These are phyloP conservation scores for Glebionis coronaria DNA, from an alignment of 129 eudicot genomes.

Conservation along the genomic window DNA sequence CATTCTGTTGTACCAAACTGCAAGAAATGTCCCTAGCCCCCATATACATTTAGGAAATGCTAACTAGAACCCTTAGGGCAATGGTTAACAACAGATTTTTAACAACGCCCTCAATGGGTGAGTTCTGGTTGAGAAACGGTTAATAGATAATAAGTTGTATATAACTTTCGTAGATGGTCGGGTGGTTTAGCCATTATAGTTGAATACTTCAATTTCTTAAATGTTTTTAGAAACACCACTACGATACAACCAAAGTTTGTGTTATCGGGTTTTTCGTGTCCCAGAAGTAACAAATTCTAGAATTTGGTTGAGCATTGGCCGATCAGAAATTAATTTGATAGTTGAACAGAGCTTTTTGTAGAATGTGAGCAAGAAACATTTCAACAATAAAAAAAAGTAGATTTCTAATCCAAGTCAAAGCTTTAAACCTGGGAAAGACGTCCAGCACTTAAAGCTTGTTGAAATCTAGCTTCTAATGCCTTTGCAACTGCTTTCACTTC, in stretches of 20 bases:
- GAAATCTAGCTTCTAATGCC: constrained; percentile 84
- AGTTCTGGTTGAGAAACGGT: too few relatives aligned
- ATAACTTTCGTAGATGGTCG: too few relatives aligned
- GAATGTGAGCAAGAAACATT: neutral
- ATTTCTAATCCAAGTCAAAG: constrained; percentile 12
- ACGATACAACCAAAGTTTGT: constrained; percentile 1
- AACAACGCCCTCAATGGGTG: too few relatives aligned
- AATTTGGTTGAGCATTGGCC: constrained; percentile 3
- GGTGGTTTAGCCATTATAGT: too few relatives aligned
- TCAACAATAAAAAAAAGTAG: constrained; percentile 1
- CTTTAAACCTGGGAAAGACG: constrained; percentile 90
- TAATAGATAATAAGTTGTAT: too few relatives aligned
- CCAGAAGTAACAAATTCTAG: constrained; percentile 6
- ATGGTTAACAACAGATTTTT: too few relatives aligned
- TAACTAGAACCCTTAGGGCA: too few relatives aligned
- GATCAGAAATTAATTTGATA: neutral
- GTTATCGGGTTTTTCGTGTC: neutral
- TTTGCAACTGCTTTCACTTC: constrained; percentile 91
- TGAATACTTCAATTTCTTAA: too few relatives aligned
- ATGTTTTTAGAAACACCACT: neutral
- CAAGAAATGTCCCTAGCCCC: neutral
- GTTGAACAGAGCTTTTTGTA: constrained; percentile 19
- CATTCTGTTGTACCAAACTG: constrained; percentile 3
- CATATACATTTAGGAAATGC: neutral
- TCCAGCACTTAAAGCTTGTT: constrained; percentile 88